Percentiles rank a stretch among this genome's conserved stretches.
Evolutionary conservation across 2,329 filamentous ascomycete species (phyloP).

Genomic region (Monilinia laxa): DNA sequence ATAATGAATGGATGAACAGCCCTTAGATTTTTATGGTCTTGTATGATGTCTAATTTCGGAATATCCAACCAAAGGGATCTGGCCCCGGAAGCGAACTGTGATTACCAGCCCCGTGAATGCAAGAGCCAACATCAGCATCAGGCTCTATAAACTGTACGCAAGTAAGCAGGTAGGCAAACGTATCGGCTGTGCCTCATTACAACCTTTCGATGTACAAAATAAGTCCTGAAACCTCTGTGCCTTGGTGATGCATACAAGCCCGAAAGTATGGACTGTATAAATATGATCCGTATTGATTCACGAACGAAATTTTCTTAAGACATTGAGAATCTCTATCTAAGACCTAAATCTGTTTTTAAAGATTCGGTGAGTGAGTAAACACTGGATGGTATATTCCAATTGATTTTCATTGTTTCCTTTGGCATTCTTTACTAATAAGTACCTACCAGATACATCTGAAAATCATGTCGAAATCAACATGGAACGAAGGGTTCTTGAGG

Average conservation of each 20-base stretch:
- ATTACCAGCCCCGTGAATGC: background rate
- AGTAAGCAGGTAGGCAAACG: background rate
- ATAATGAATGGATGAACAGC: conserved; percentile 28
- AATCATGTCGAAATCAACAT: background rate
- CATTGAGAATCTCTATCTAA: background rate
- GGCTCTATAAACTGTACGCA: background rate
- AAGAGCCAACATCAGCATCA: background rate
- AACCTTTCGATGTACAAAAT: background rate
- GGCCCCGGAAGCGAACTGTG: background rate
- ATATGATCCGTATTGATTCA: background rate
- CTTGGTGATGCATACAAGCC: background rate
- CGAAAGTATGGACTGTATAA: background rate
- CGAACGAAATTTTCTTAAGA: background rate
- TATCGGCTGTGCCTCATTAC: background rate
- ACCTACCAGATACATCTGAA: background rate
- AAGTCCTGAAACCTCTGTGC: background rate
- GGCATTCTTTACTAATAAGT: no score
- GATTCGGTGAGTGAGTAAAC: background rate
- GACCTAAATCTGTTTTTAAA: background rate
- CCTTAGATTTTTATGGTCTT: conserved; percentile 4
- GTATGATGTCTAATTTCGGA: background rate
- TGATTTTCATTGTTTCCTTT: background rate
- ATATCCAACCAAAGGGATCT: background rate
- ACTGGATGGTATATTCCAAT: background rate
- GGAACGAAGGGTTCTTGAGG: no score